Conservation (phyloP, 805 yeast species). For the Candida caryicola region DNA sequence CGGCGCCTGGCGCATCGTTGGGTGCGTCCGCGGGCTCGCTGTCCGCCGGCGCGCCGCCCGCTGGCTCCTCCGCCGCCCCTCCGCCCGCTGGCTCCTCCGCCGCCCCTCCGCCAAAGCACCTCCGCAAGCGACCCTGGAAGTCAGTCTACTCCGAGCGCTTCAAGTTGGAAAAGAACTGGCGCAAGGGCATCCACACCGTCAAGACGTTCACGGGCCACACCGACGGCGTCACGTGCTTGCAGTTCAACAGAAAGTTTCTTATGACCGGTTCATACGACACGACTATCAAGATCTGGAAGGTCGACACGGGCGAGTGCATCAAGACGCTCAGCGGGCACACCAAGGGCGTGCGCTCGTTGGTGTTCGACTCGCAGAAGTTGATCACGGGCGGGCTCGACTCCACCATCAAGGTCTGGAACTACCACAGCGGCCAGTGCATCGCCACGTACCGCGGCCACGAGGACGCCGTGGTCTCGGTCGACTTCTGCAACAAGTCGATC, state of each 20-base stretch:
- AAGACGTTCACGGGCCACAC: slow-evolving; percentile 75
- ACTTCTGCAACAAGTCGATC: slow-evolving; percentile 73
- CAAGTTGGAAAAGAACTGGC: slow-evolving; percentile 92
- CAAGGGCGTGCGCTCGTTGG: slow-evolving; percentile 80
- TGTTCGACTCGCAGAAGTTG: slow-evolving; percentile 83
- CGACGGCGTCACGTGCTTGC: slow-evolving; percentile 86
- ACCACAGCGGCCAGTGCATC: slow-evolving; percentile 89
- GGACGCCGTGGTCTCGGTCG: slow-evolving; percentile 81
- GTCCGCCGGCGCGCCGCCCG: neutral
- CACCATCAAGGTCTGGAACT: slow-evolving; percentile 94
- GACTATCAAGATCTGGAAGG: slow-evolving; percentile 90
- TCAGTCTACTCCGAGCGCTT: slow-evolving; percentile 88
- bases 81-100: neutral
- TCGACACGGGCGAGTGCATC: slow-evolving; percentile 71
- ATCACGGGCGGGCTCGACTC: slow-evolving; percentile 91
- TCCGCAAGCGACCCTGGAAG: slow-evolving; percentile 80
- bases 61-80: neutral
- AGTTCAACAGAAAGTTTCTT: slow-evolving; percentile 69
- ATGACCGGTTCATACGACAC: slow-evolving; percentile 93
- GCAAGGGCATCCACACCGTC: slow-evolving; percentile 69
- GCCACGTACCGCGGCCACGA: slow-evolving; percentile 93
- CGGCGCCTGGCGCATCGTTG: slow-evolving; percentile 9
- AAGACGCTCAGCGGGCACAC: slow-evolving; percentile 85
- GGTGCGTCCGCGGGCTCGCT: slow-evolving; percentile 14
- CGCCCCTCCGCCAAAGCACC: neutral